Evolutionary conservation across 805 yeast species (phyloP), one percentile per base, ranked within the genome.

Genomic region (Ogataea glucozyma): DNA sequence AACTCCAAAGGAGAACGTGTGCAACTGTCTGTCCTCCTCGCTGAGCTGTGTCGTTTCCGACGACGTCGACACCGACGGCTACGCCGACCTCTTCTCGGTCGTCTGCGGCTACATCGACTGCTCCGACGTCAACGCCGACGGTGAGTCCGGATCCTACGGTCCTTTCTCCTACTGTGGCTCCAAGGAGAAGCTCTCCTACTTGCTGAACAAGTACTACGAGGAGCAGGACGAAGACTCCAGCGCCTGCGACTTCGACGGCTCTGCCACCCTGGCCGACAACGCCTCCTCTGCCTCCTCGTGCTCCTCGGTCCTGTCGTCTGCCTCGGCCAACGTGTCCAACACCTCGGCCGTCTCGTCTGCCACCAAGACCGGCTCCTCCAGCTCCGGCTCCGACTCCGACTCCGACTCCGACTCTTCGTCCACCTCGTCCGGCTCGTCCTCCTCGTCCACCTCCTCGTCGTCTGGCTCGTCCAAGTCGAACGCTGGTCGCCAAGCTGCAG

Each of bases 161-260:
- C 74, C 78, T n/a, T 76, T 67, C 64, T 81, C 89, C 2, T 83
- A 70, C 76, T 88, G 96, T 66, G 71, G 78, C 31, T 72, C 83
- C 51, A 76, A 80, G 69, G 85, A 82, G 41, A 79, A 83, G 69
- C 73, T 87, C 55, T 77, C 83, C 42, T 86, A 65, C 66, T 64
- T 85, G 44, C 66, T 87, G 64, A 81, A 85, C 71, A 64, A 65
- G 49, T 86, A 86, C 72, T 81, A 80, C 62, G 62, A 62, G 38
- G 67, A 66, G 29, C 73, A 81, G 47, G 70, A 67, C 49, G 61
- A 62, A 38, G 49, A 54, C 37, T 43, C 63, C 2, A 64, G 76
- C 39, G 90, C 85, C 44, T 87, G 95, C 70, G 79, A 77, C 63
- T 87, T 85, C 64, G 61, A 61, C 43, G 91, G 95, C 42, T 73